Evolutionary conservation across 345 rosid genomes (phyloP).

Genomic region (Eucalyptus decipiens): DNA sequence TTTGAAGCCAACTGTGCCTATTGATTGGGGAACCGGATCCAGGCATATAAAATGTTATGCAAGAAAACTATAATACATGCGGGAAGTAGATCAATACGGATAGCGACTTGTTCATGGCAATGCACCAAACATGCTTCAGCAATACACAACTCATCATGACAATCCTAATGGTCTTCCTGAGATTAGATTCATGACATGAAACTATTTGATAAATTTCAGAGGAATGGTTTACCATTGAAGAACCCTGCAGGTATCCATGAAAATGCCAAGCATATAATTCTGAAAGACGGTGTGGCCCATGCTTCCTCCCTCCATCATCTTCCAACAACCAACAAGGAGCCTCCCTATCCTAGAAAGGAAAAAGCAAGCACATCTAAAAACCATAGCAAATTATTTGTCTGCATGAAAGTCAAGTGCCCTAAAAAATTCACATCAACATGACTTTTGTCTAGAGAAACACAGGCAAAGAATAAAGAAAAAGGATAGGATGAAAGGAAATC

Average conservation of each 20-base stretch:
- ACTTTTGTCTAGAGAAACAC: not conserved
- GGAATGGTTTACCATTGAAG: constrained; percentile 39
- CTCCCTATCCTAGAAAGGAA: constrained; percentile 37
- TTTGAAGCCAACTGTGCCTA: not conserved
- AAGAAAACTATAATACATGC: not conserved
- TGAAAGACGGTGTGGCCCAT: constrained; percentile 66
- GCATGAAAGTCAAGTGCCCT: not conserved
- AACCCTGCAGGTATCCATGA: constrained; percentile 46
- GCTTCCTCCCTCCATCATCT: constrained; percentile 55
- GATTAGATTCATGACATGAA: not conserved
- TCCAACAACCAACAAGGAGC: constrained; percentile 76
- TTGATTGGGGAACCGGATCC: not conserved
- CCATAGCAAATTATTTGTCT: not conserved
- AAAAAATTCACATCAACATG: not conserved
- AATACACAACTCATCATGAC: not conserved
- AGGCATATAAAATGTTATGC: not conserved
- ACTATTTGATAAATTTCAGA: not conserved
- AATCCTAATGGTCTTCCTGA: not conserved
- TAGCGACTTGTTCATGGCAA: not conserved
- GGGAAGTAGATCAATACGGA: not conserved
- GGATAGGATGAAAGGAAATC: not conserved
- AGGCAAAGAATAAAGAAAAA: not conserved
- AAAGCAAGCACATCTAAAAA: not conserved
- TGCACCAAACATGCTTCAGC: not conserved
- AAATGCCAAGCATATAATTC: constrained; percentile 64